Evolutionary conservation across 768 basidiomycete species (phyloP).

Genomic region (Hydnomerulius pinastri): DNA sequence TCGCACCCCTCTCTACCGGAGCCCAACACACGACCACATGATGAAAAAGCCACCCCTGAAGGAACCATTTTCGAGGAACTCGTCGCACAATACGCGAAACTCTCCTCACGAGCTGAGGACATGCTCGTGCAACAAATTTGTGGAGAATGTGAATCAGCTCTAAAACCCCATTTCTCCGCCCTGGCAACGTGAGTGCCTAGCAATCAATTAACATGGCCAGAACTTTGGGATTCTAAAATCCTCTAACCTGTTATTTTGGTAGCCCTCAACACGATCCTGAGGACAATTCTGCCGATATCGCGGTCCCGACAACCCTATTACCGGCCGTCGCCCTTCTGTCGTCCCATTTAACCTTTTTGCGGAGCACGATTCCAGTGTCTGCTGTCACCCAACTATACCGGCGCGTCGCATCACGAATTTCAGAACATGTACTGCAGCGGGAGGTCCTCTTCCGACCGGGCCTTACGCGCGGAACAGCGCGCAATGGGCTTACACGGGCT

Average conservation of each 20-base stretch:
- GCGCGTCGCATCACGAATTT: conserved; percentile 65
- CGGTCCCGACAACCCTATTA: conserved; percentile 71
- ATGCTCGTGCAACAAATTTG: conserved; percentile 85
- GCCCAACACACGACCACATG: conserved; percentile 21
- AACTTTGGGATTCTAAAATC: no score
- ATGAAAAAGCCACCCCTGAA: conserved; percentile 40
- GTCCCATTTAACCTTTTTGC: conserved; percentile 72
- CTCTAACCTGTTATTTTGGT: conserved; percentile 1
- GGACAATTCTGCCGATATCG: conserved; percentile 33
- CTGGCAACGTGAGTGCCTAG: conserved; percentile 40
- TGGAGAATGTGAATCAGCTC: conserved; percentile 73
- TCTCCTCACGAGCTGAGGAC: conserved; percentile 76
- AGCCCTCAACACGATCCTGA: conserved; percentile 16
- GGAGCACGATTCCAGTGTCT: conserved; percentile 58
- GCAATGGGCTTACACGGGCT: conserved; percentile 20
- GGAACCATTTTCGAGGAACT: conserved; percentile 82
- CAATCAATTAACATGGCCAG: background rate
- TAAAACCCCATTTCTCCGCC: conserved; percentile 72
- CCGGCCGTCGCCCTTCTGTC: conserved; percentile 79
- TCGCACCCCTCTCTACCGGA: conserved; percentile 53
- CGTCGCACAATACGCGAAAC: conserved; percentile 58
- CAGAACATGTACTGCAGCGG: conserved; percentile 81
- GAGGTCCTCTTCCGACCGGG: conserved; percentile 78
- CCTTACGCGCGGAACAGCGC: conserved; percentile 43
- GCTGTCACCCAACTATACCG: conserved; percentile 70